These are phyloP conservation scores for Aspergillus uvarum DNA, from an alignment of 2,329 filamentous ascomycete species.

Conservation along the genomic window DNA sequence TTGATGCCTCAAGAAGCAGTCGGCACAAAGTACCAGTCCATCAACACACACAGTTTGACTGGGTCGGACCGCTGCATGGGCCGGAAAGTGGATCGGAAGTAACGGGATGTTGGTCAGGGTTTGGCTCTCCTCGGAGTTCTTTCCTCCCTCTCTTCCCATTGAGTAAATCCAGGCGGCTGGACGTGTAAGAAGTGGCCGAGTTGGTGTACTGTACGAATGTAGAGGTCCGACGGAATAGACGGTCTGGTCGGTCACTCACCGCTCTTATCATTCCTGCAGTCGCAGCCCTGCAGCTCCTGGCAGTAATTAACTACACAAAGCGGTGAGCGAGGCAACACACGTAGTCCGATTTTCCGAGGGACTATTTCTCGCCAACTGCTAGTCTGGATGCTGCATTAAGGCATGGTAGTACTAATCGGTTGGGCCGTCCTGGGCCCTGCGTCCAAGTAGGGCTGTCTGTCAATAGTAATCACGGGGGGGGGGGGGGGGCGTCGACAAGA, in stretches of 20 bases:
- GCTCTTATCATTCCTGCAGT: conserved; percentile 4
- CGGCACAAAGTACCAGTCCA: neutral
- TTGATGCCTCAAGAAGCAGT: neutral
- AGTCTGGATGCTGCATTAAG: neutral
- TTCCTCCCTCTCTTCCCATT: neutral
- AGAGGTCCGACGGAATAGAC: neutral
- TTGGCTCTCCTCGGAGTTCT: neutral
- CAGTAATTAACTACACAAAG: neutral
- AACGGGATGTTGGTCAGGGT: conserved; percentile 10
- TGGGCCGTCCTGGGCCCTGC: neutral
- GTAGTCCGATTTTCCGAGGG: neutral
- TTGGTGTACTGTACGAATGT: neutral
- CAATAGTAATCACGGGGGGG: neutral
- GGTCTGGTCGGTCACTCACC: neutral
- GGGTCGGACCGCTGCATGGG: conserved; percentile 41
- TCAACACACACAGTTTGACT: conserved; percentile 21
- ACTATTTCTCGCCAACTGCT: no score
- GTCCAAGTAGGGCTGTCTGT: conserved; percentile 1
- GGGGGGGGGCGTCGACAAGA: neutral
- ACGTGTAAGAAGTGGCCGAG: conserved; percentile 13
- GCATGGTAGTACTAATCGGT: neutral
- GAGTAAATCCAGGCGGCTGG: conserved; percentile 18
- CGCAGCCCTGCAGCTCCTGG: neutral
- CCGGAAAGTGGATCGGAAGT: conserved; percentile 35
- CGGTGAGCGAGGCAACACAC: neutral